Evolutionary conservation across 345 rosid species (phyloP), one percentile per base, ranked within the genome.

Genomic region (Eucalyptus cloeziana): DNA sequence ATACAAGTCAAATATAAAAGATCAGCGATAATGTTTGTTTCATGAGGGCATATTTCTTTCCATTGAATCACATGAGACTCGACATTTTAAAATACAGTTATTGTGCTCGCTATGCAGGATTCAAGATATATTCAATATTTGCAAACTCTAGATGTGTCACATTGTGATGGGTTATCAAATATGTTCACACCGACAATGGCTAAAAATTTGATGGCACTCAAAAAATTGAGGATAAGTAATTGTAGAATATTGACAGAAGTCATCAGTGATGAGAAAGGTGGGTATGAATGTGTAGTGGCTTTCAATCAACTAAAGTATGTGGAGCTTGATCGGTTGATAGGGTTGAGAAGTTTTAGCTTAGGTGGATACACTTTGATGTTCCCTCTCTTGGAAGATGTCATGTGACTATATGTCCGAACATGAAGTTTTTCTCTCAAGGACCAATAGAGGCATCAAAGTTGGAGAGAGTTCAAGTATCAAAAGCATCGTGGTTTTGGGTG

Each of bases 21-120:
- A 49, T 49, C 6, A 49, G 0, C 0, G 16, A 5, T 5, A 49
- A 49, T 49, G 16, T 49, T 13, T 49, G 0, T 13, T 49, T 49
- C 2, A 49, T 49, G 51, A 2, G 0, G 51, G 6, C 51, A 13
- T 16, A 49, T 49, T 24, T 49, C 3, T 2, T 49, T 49, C 1
- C 2, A 49, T 49, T 49, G 51, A 49, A 49, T 49, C 51, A 49
- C 50, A 49, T 49, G 51, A 49, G 51, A 49, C 50, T 49, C 16
- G 0, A 49, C 51, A 49, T 49, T 49, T 49, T 49, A 49, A 49
- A 49, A 49, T 4, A 2, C 0, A 49, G 1, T 49, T 49, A 49
- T 49, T 49, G 6, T 5, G 6, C 51, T 0, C 16, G 1, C 13
- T 2, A 13, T 49, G 51, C 12, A 47, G 49, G 49, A 47, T 47